Percentiles rank a stretch among this genome's conserved stretches.
Evolutionary conservation across 192 early-diverging fungal species (phyloP).

Genomic region (Lobulomyces angularis): DNA sequence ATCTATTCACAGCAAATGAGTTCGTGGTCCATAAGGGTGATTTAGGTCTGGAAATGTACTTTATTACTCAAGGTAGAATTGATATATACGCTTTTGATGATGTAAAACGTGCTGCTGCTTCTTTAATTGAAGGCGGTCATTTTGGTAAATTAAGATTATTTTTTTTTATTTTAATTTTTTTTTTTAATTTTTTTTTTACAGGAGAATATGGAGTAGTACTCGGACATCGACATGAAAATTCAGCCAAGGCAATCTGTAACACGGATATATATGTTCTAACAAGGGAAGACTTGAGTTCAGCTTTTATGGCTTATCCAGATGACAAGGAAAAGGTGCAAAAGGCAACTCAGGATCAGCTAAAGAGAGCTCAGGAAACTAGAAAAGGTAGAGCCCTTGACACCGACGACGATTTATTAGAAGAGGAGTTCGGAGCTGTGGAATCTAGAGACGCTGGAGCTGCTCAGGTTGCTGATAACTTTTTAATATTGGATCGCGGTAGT

Average conservation of each 20-base stretch:
- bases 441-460: too few species aligned
- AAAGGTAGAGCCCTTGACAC: too few species aligned
- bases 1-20: conserved; percentile 7
- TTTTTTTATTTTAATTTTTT: background rate
- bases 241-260: conserved; percentile 7
- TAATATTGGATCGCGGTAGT: too few species aligned
- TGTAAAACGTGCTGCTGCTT: background rate
- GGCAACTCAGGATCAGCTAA: background rate
- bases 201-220: conserved; percentile 7
- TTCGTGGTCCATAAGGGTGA: conserved; percentile 7
- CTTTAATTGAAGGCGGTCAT: conserved; percentile 7
- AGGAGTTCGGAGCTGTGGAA: too few species aligned
- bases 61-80: conserved; percentile 6
- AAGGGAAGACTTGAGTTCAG: conserved; percentile 6
- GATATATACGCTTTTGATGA: conserved; percentile 5
- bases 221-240: conserved; percentile 2
- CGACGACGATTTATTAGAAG: too few species aligned
- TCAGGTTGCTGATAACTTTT: too few species aligned
- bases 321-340: background rate
- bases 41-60: conserved; percentile 10
- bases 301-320: conserved; percentile 8
- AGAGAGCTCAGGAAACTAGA: background rate
- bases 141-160: conserved; percentile 4
- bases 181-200: background rate
- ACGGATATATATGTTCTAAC: conserved; percentile 8